A percentile compares a stretch with the other conserved stretches of the same genome.
Conservation (phyloP, 768 basidiomycete species). For the Hortiboletus campestris region DNA sequence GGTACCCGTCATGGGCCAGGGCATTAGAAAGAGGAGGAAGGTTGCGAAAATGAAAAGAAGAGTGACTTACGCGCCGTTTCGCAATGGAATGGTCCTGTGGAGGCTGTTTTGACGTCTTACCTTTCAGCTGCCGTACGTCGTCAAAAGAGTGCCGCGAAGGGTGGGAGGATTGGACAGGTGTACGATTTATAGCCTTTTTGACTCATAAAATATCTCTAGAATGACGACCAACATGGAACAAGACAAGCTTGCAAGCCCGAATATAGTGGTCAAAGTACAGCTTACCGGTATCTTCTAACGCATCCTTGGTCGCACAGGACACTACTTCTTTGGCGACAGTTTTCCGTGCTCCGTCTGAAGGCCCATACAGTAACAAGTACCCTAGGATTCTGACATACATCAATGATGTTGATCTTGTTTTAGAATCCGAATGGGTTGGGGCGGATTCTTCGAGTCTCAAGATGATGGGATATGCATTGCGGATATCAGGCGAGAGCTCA, state of each 20-base stretch:
- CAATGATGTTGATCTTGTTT: background rate
- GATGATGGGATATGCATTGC: background rate
- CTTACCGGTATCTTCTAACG: background rate
- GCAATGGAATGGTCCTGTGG: background rate
- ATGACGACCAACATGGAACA: background rate
- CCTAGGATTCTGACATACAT: background rate
- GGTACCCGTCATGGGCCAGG: background rate
- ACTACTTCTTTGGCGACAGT: background rate
- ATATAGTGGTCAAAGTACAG: background rate
- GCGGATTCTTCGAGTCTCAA: background rate
- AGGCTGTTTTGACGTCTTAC: background rate
- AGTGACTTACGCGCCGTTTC: background rate
- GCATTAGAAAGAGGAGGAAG: background rate
- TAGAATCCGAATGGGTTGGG: background rate
- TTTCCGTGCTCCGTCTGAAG: background rate
- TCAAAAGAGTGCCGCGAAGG: background rate
- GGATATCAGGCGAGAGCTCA: background rate
- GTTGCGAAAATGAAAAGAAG: background rate
- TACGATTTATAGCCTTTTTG: background rate
- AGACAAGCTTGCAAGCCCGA: background rate
- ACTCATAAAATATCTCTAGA: background rate
- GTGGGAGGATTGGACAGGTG: background rate
- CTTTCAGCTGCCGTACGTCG: background rate
- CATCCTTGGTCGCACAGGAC: background rate
- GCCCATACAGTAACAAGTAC: background rate